Evolutionary conservation across 768 basidiomycete species (phyloP).

Genomic region (Mycena vulgaris): DNA sequence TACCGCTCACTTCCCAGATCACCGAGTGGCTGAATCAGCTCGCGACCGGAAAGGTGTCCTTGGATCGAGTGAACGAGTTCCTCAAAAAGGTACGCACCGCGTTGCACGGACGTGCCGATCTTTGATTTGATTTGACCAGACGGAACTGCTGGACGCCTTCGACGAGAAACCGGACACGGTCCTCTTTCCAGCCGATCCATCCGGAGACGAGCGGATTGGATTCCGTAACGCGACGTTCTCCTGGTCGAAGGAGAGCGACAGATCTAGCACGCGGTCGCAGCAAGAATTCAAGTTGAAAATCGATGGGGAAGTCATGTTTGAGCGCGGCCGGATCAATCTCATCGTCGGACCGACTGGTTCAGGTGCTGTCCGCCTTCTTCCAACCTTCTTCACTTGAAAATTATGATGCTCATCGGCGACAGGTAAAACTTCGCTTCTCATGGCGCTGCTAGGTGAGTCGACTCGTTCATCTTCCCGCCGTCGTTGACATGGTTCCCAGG

Average conservation of each 20-base stretch:
- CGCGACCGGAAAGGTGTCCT: conserved; percentile 70
- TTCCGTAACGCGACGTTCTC: conserved; percentile 68
- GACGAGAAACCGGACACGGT: background rate
- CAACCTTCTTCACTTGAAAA: conserved; percentile 43
- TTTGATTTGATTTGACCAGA: conserved; percentile 42
- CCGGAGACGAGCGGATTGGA: conserved; percentile 56
- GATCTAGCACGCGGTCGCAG: conserved; percentile 52
- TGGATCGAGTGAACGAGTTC: conserved; percentile 66
- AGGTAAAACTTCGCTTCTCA: conserved; percentile 76
- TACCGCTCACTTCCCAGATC: background rate
- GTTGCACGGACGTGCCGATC: conserved; percentile 69
- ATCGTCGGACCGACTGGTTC: conserved; percentile 72
- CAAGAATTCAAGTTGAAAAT: conserved; percentile 66
- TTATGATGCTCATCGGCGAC: conserved; percentile 13
- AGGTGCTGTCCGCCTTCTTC: conserved; percentile 9
- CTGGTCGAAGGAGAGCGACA: conserved; percentile 61
- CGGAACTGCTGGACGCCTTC: conserved; percentile 60
- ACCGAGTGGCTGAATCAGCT: background rate
- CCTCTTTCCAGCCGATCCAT: conserved; percentile 44
- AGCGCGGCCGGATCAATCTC: conserved; percentile 67
- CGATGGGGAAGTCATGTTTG: conserved; percentile 65
- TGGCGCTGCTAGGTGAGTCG: conserved; percentile 63
- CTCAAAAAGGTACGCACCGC: conserved; percentile 52
- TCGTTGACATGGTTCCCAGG: conserved; percentile 55
- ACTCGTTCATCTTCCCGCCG: background rate